Conservation (phyloP, 306 rosid species). For the Ziziphus jujuba region DNA sequence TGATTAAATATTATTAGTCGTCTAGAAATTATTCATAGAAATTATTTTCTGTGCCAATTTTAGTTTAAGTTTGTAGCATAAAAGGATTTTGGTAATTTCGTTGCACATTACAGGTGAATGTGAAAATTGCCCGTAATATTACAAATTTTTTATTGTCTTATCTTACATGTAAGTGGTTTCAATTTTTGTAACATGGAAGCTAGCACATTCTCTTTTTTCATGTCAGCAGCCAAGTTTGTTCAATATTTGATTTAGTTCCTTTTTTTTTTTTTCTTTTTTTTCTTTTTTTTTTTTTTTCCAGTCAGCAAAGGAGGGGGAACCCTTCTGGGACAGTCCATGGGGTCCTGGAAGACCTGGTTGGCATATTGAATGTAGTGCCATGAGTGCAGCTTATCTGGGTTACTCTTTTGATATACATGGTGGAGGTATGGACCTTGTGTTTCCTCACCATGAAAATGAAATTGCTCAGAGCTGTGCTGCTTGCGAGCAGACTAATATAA, state of each 20-base stretch:
- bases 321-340: conserved; percentile 98
- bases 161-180: too few relatives aligned
- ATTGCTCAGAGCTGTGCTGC: conserved; percentile 99
- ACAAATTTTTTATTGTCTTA: too few relatives aligned
- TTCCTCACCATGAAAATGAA: conserved; percentile 99
- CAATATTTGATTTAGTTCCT: not conserved
- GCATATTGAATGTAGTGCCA: conserved; percentile 99
- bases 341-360: conserved; percentile 99
- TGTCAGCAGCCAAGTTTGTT: not conserved
- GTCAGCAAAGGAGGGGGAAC: conserved; percentile 95
- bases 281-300: conserved; percentile 35
- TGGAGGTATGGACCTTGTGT: conserved; percentile 93
- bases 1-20: too few relatives aligned
- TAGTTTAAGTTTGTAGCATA: too few relatives aligned
- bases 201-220: not conserved
- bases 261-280: conserved; percentile 16
- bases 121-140: too few relatives aligned
- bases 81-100: too few relatives aligned
- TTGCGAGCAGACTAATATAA: conserved; percentile 69
- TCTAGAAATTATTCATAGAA: too few relatives aligned
- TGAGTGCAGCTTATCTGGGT: conserved; percentile 88
- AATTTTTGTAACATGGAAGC: too few relatives aligned
- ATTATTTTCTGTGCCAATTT: too few relatives aligned
- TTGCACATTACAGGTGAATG: too few relatives aligned
- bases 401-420: conserved; percentile 94